phyloP scores from a whole-genome alignment of 2,329 filamentous ascomycete species.

The Diaporthe sp. region DNA sequence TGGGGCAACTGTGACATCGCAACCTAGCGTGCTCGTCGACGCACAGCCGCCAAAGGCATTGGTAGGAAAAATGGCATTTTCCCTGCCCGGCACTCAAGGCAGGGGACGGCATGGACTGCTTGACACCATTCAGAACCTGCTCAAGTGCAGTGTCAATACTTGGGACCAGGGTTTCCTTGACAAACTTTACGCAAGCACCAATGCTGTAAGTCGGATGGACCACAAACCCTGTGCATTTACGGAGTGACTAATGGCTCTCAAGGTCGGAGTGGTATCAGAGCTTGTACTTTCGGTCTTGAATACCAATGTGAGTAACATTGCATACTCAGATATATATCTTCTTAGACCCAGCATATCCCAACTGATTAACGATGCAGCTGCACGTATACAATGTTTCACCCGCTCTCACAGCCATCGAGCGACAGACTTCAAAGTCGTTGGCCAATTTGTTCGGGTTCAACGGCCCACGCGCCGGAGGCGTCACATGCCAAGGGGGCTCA shows the following conservation, averaged over 20 bases:
- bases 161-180: slow-evolving; percentile 98
- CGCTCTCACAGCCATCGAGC: slow-evolving; percentile 86
- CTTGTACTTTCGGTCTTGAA: background rate
- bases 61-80: background rate
- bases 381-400: slow-evolving; percentile 96
- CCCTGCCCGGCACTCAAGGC: background rate
- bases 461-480: slow-evolving; percentile 78
- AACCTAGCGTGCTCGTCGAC: background rate
- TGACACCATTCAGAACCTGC: slow-evolving; percentile 78
- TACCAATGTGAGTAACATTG: background rate
- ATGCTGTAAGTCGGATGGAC: slow-evolving; percentile 67
- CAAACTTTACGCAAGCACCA: slow-evolving; percentile 91
- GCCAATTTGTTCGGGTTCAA: slow-evolving; percentile 82
- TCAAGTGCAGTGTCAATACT: slow-evolving; percentile 94
- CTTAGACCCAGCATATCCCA: background rate
- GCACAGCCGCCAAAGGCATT: background rate
- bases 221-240: background rate
- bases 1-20: background rate
- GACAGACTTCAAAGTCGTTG: slow-evolving; percentile 74
- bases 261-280: slow-evolving; percentile 5
- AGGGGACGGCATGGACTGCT: background rate
- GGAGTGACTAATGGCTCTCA: background rate
- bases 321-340: background rate
- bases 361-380: slow-evolving; percentile 59
- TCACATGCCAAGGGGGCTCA: slow-evolving; percentile 85